Evolutionary conservation across 2,329 filamentous ascomycete species (phyloP).

Genomic region (Sarocladiaceae sp.): DNA sequence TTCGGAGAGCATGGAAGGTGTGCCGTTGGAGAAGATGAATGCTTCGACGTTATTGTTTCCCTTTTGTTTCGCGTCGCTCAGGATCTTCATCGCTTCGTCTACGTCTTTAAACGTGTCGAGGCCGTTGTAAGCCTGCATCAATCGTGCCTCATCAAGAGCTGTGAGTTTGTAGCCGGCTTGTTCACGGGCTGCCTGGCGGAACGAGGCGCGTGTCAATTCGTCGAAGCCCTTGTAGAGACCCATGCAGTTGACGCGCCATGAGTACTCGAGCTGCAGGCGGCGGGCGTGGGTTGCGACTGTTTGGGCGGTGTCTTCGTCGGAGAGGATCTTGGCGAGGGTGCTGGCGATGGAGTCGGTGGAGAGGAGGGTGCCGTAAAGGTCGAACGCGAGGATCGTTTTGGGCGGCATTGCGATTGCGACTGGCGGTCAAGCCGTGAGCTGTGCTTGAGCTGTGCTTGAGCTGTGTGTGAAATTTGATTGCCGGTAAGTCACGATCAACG

Average conservation of each 20-base stretch:
- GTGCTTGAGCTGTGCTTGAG: too few relatives aligned
- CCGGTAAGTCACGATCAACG: too few relatives aligned
- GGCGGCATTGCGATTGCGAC: background rate
- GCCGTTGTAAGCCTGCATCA: constrained; percentile 63
- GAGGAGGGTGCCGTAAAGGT: constrained; percentile 71
- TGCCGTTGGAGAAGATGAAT: constrained; percentile 70
- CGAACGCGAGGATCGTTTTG: constrained; percentile 59
- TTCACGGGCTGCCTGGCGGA: constrained; percentile 62
- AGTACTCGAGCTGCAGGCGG: constrained; percentile 71
- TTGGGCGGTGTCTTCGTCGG: constrained; percentile 53
- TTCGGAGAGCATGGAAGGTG: constrained; percentile 54
- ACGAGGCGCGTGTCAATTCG: constrained; percentile 57
- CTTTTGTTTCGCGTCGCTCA: constrained; percentile 29
- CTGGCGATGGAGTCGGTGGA: constrained; percentile 65
- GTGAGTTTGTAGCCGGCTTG: constrained; percentile 26
- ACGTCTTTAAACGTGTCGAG: constrained; percentile 65
- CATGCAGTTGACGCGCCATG: constrained; percentile 74
- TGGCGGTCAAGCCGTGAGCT: too few relatives aligned
- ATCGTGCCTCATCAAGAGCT: constrained; percentile 19
- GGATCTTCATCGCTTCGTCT: constrained; percentile 41
- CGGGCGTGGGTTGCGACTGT: constrained; percentile 59
- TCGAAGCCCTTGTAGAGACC: constrained; percentile 53
- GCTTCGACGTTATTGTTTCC: constrained; percentile 37
- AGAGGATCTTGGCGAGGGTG: constrained; percentile 48
- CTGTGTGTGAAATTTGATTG: too few relatives aligned